A percentile compares a stretch with the other conserved stretches of the same genome.
Conservation (phyloP, 2,329 filamentous ascomycete genomes). For the Trichoderma pleuroti region DNA sequence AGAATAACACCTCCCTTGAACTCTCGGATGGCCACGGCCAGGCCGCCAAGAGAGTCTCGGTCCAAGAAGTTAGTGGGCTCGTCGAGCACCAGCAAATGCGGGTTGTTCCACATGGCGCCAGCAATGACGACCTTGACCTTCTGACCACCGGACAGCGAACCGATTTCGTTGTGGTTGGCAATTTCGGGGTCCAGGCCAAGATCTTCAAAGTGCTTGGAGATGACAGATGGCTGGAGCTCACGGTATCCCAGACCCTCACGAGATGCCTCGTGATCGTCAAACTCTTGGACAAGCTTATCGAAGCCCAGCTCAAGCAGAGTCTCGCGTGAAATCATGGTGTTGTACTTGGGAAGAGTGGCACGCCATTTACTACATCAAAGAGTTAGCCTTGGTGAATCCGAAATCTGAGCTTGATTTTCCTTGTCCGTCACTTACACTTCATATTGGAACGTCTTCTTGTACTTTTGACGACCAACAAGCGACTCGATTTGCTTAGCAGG, state of each 20-base stretch:
- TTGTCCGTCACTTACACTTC: constrained; percentile 63
- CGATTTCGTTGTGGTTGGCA: constrained; percentile 98
- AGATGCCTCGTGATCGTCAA: constrained; percentile 98
- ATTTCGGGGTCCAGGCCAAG: constrained; percentile 95
- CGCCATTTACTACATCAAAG: constrained; percentile 71
- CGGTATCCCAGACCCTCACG: constrained; percentile 97
- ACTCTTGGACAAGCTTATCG: constrained; percentile 92
- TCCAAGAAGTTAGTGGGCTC: constrained; percentile 99
- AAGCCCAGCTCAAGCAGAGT: constrained; percentile 84
- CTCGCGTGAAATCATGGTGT: constrained; percentile 88
- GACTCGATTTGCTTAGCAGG: constrained; percentile 75
- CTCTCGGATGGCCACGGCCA: constrained; percentile 96
- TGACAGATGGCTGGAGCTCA: constrained; percentile 85
- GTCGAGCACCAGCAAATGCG: constrained; percentile 93
- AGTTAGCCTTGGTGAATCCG: background rate
- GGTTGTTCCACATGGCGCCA: constrained; percentile 98
- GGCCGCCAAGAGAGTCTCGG: constrained; percentile 90
- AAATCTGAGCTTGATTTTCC: background rate
- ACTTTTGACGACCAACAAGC: constrained; percentile 95
- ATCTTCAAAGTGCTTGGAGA: constrained; percentile 97
- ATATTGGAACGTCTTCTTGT: constrained; percentile 98
- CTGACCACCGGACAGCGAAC: constrained; percentile 90
- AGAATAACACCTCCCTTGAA: constrained; percentile 98
- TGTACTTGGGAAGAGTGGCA: constrained; percentile 83
- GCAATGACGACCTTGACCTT: constrained; percentile 99